These are phyloP conservation scores for Kuraishia piskuri DNA, from an alignment of 805 yeast genomes.

Conservation along the genomic window DNA sequence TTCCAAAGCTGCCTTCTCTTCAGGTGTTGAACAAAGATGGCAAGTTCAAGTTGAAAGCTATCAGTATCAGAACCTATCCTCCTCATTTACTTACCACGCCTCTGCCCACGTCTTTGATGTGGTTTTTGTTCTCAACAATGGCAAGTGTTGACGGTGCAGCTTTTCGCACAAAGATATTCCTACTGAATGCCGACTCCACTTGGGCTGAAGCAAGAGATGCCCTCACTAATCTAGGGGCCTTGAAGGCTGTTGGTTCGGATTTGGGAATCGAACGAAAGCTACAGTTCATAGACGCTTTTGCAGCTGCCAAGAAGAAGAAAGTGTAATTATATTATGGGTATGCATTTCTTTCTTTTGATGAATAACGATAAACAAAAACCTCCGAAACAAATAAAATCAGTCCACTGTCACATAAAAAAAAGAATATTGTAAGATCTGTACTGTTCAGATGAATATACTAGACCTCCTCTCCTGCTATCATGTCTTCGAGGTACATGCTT, in stretches of 20 bases:
- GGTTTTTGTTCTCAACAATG: slow-evolving; percentile 8
- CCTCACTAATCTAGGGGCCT: slow-evolving; percentile 36
- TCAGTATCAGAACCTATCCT: slow-evolving; percentile 32
- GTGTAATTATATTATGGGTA: not conserved
- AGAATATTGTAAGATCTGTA: not conserved
- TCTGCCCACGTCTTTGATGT: slow-evolving; percentile 12
- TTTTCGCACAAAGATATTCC: slow-evolving; percentile 16
- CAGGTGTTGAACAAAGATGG: slow-evolving; percentile 5
- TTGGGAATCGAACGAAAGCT: slow-evolving; percentile 34
- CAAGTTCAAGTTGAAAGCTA: slow-evolving; percentile 21
- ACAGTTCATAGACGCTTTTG: slow-evolving; percentile 28
- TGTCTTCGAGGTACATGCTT: slow-evolving; percentile 39
- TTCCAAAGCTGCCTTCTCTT: slow-evolving; percentile 20
- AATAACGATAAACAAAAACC: not conserved
- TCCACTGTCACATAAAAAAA: not conserved
- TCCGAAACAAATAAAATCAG: not conserved
- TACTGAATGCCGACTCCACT: slow-evolving; percentile 1
- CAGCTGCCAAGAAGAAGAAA: slow-evolving; percentile 1
- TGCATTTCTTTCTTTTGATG: not conserved
- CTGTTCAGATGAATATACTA: not conserved
- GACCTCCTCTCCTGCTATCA: slow-evolving; percentile 27
- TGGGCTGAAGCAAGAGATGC: slow-evolving; percentile 12
- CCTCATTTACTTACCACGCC: slow-evolving; percentile 25
- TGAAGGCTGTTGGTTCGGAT: slow-evolving; percentile 37
- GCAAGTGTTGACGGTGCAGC: slow-evolving; percentile 5